Evolutionary conservation across 352 stramenopile genomes (phyloP), one percentile per base, ranked within the genome.

Genomic region (Phytophthora hibernalis): DNA sequence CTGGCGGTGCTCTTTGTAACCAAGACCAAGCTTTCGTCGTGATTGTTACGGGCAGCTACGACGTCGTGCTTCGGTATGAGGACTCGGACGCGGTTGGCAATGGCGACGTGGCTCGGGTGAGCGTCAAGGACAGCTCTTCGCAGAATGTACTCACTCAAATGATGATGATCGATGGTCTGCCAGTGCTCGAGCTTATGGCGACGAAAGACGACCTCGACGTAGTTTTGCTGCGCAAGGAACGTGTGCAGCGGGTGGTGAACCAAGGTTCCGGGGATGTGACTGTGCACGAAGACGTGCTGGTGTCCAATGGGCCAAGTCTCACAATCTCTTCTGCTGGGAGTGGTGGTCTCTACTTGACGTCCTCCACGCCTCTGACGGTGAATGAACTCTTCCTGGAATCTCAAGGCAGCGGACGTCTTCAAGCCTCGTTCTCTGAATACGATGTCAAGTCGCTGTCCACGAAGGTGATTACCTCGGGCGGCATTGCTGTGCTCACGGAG

Each of bases 1-100:
- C 30, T 37, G 30, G 26, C 4, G 20, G 18, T 24, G n/a, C 26
- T 33, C 30, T 69, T 40, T 73, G 65, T 30, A 30, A 51, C 30
- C 20, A 64, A 5, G 28, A 57, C 24, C 44, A 65, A 33, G 6
- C 21, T 12, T 61, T 69, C 37, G 65, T 68, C 24, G 59, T 73
- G 22, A 65, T 37, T 50, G 65, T 69, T 28, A 73, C 65, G 15
- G 59, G 65, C 26, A 73, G 65, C 30, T 26, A 69, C 31, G 65
- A 73, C 38, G 58, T 73, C 9, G 21, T 56, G 21, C 38, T 73
- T 18, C 59, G 54, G 11, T 73, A 56, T n/a, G 59, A 65, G 5
- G 45, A 61, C 15, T 12, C 37, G 8, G 18, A 15, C 2, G 26
- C 16, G 9, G 30, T 6, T 9, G 53, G 61, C 8, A 30, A 31